A percentile compares a stretch with the other conserved stretches of the same genome.
Conservation (phyloP, 140 eudicot genomes). For the Anethum foeniculum region DNA sequence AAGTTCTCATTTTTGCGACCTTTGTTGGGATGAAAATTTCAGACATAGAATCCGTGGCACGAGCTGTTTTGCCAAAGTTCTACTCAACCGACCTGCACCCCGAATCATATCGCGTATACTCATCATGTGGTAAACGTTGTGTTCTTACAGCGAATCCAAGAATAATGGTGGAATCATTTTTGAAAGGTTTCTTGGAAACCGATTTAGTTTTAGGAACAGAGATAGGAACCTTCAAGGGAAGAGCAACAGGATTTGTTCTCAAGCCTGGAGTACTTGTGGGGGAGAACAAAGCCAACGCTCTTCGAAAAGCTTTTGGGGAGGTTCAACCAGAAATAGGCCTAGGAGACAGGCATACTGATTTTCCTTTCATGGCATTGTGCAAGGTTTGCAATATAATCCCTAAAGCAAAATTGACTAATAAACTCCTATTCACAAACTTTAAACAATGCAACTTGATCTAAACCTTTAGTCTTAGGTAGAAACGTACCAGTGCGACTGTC, state of each 20-base stretch:
- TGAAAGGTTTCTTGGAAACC: conserved; percentile 51
- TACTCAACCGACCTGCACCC: conserved; percentile 54
- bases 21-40: conserved; percentile 43
- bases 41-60: conserved; percentile 45
- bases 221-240: conserved; percentile 32
- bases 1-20: conserved; percentile 49
- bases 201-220: conserved; percentile 61
- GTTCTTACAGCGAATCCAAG: conserved; percentile 69
- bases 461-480: not conserved
- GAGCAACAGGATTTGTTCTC: conserved; percentile 54
- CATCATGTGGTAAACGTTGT: conserved; percentile 52
- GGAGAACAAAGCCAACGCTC: conserved; percentile 41
- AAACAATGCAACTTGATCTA: not conserved
- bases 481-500: not conserved
- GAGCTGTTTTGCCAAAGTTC: conserved; percentile 56
- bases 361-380: conserved; percentile 53
- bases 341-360: conserved; percentile 52
- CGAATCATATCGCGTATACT: conserved; percentile 59
- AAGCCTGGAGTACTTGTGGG: conserved; percentile 49
- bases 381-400: conserved; percentile 28
- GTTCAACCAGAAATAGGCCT: conserved; percentile 42
- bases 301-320: conserved; percentile 37
- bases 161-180: conserved; percentile 53
- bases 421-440: not conserved
- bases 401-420: too few species aligned